Evolutionary conservation across 139 green algal species (phyloP), one percentile per base, ranked within the genome.

Genomic region (Tetradesmus lagerheimii): DNA sequence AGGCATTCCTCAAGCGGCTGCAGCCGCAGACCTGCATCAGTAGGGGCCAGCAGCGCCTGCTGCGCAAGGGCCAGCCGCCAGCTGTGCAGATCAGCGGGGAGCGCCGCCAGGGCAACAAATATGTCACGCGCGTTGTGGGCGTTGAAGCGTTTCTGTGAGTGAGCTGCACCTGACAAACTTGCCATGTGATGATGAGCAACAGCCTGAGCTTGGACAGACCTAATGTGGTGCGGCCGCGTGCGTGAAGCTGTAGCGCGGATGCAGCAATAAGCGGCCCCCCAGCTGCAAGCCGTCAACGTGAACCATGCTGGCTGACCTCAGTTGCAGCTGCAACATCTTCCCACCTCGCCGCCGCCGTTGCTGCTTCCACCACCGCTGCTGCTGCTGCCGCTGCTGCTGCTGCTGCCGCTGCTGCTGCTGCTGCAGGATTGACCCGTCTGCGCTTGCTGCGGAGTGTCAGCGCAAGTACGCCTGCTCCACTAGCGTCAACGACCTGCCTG

Each of bases 91-190:
- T 96, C 37, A 90, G 71, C 43, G 82, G 89, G 14, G 92, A 93
- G 82, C 93, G 94, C 86, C 92, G 94, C 43, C 89, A 93, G 85
- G 94, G 94, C 62, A 95, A 94, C 89, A 95, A 95, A 74, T 80
- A 75, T 11, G 90, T 95, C 11, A 96, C 94, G 6, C 80, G 86
- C 25, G 38, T 90, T 14, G 86, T 79, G 2, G 86, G 86, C 15
- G 50, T 91, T 57, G 87, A 91, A 50, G 53, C 78, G 1, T 91
- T 87, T 57, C 78, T 91, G 85, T 88, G 64, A 78, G 82, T 87
- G 47, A 11, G 64, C 4, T 27, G 2, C 5, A 29, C 20, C 25
- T 78, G n/a, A n/a, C n/a, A n/a, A n/a, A n/a, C n/a, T n/a, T 27
- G n/a, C 67, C 1, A n/a, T 16, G 1, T 78, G n/a, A 41, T 1